Base-by-base conservation (phyloP, 768 basidiomycete genomes). In the Termitomyces sp. region DNA sequence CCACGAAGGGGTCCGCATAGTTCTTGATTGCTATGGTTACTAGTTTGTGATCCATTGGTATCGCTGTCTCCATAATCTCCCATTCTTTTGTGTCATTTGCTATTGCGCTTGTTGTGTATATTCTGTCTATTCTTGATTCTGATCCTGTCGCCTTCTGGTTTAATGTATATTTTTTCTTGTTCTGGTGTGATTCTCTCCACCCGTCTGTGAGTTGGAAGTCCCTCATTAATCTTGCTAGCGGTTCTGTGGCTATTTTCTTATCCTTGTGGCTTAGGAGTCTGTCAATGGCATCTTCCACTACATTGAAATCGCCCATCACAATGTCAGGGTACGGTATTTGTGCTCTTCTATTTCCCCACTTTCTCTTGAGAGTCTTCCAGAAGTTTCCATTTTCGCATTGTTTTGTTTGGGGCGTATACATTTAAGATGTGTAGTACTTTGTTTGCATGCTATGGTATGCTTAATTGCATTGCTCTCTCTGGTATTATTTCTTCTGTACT, bases 191-290 rank as follows among this genome's bases (percentile, higher is more conserved):
- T 16, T 40, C 30, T 44, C 55, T 38, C 55, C 55, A 56, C 0
- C 55, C 33, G 26, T 56, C 55, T 1, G 1, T 2, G 4, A 56
- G 0, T 5, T 32, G n/a, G 7, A 50, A 20, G 10, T 33, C 5
- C 20, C 0, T 0, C 5, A 50, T 12, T 18, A 35, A 13, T 2
- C 10, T 18, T 4, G n/a, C 18, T 5, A 43, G n/a, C 1, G 1
- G 1, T 5, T 7, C 4, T 20, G n/a, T 20, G 0, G n/a, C 7
- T 8, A 1, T 20, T 1, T 1, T 20, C 1, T 43, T 4, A 12
- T 46, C 41, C 9, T 14, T 26, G 16, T 32, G 23, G 16, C 36
- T 32, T 32, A 41, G 53, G 5, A 55, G 2, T 1, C 41, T 26
- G 8, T 55, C 41, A 18, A 55, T 40, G 0, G 41, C 1, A 1